phyloP scores from a whole-genome alignment of 768 basidiomycete genomes.

The Leccinum subtestaceum region DNA sequence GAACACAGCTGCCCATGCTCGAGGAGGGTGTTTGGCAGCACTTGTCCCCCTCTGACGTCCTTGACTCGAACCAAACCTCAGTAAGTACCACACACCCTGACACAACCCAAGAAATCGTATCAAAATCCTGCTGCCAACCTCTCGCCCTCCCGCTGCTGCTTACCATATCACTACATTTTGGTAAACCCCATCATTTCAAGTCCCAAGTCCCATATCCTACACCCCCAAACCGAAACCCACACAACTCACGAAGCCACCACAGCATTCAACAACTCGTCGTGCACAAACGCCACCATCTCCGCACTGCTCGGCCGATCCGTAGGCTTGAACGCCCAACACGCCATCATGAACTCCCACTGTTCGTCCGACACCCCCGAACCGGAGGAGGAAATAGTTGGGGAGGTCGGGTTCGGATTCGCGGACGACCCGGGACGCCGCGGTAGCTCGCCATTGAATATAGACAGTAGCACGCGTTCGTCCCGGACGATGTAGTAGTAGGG shows the following conservation, averaged over 20 bases:
- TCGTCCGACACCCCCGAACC: conserved; percentile 11
- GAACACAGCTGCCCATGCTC: too few species aligned
- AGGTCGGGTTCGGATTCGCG: not conserved
- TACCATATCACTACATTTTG: not conserved
- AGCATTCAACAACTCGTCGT: conserved; percentile 11
- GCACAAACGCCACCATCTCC: conserved; percentile 27
- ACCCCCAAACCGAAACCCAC: not conserved
- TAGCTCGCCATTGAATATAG: conserved; percentile 9
- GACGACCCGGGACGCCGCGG: conserved; percentile 14
- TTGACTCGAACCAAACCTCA: too few species aligned
- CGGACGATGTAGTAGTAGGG: conserved; percentile 23
- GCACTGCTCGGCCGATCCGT: conserved; percentile 30
- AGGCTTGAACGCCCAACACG: conserved; percentile 29
- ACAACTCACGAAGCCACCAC: not conserved
- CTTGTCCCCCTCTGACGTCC: too few species aligned
- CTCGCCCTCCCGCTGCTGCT: not conserved
- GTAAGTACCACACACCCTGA: too few species aligned
- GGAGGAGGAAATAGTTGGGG: not conserved
- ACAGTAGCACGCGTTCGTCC: conserved; percentile 20
- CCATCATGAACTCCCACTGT: conserved; percentile 24
- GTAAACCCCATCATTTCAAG: not conserved
- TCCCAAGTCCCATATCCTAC: not conserved
- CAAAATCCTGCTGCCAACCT: not conserved
- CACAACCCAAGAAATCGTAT: not conserved
- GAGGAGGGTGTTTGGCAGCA: too few species aligned